Percentiles rank a stretch among this genome's conserved stretches.
These are phyloP conservation scores for Globisporangium carolinianum DNA, from an alignment of 352 stramenopile genomes.

Conservation along the genomic window DNA sequence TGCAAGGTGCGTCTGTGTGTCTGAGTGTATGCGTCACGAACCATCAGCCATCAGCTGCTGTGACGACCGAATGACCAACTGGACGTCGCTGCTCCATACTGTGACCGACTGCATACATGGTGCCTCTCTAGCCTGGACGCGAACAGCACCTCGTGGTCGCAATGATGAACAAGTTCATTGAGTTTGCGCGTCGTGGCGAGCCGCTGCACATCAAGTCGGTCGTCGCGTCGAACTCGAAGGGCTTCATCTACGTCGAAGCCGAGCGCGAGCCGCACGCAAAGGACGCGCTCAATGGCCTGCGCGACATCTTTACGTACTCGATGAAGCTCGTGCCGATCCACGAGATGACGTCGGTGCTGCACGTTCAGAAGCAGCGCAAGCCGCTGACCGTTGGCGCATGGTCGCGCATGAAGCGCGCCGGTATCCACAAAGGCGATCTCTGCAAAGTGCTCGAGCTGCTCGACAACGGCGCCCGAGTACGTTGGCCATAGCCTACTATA, in stretches of 20 bases:
- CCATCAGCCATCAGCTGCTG: background rate
- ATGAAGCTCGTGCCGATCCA: slow-evolving; percentile 88
- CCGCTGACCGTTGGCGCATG: slow-evolving; percentile 70
- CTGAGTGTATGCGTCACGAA: no score
- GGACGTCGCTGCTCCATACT: background rate
- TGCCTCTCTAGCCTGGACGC: slow-evolving; percentile 39
- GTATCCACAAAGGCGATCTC: slow-evolving; percentile 83
- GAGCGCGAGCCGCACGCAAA: slow-evolving; percentile 82
- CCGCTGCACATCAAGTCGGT: slow-evolving; percentile 84
- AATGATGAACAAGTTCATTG: slow-evolving; percentile 89
- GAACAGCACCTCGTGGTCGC: slow-evolving; percentile 84
- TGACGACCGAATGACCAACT: background rate
- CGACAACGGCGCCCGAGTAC: slow-evolving; percentile 72
- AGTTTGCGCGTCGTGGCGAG: slow-evolving; percentile 77
- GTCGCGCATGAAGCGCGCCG: slow-evolving; percentile 81
- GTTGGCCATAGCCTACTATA: background rate
- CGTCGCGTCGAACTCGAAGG: slow-evolving; percentile 82
- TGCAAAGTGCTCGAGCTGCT: slow-evolving; percentile 86
- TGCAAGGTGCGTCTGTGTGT: slow-evolving; percentile 50
- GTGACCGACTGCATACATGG: background rate
- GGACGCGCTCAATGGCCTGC: slow-evolving; percentile 76
- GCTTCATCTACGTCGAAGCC: slow-evolving; percentile 87
- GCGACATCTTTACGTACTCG: slow-evolving; percentile 81
- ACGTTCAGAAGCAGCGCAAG: slow-evolving; percentile 80
- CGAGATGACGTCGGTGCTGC: slow-evolving; percentile 88